phyloP scores from a whole-genome alignment of 768 basidiomycete genomes.

The Mycena chlorophos region DNA sequence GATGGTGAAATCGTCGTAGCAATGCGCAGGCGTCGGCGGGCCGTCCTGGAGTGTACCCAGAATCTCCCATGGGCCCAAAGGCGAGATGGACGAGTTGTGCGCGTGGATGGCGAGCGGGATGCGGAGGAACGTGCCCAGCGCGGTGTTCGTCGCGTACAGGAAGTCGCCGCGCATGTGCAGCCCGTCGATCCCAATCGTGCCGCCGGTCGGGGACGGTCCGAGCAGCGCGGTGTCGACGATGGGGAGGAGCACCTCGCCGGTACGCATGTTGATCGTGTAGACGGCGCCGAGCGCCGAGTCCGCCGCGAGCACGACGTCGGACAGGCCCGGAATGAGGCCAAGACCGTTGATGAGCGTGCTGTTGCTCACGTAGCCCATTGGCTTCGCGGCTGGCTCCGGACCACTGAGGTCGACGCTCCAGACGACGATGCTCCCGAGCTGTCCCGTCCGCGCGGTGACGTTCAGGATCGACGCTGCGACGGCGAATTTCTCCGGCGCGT shows the following conservation, averaged over 20 bases:
- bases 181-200: conserved; percentile 9
- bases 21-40: not conserved
- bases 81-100: not conserved
- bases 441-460: conserved; percentile 1
- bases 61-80: conserved; percentile 1
- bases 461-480: conserved; percentile 5
- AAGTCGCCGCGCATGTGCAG: conserved; percentile 7
- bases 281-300: conserved; percentile 9
- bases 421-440: conserved; percentile 8
- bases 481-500: not conserved
- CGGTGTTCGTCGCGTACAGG: conserved; percentile 9
- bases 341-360: conserved; percentile 8
- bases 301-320: conserved; percentile 14
- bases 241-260: conserved; percentile 7
- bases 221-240: conserved; percentile 7
- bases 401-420: conserved; percentile 10
- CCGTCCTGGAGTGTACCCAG: not conserved
- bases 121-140: conserved; percentile 8
- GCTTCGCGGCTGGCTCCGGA: not conserved
- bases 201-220: not conserved
- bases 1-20: conserved; percentile 12
- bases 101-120: conserved; percentile 1
- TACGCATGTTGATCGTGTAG: conserved; percentile 10
- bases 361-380: conserved; percentile 2
- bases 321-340: conserved; percentile 8